Conservation (phyloP, 2,329 filamentous ascomycete species). For the Coniella lustricola region DNA sequence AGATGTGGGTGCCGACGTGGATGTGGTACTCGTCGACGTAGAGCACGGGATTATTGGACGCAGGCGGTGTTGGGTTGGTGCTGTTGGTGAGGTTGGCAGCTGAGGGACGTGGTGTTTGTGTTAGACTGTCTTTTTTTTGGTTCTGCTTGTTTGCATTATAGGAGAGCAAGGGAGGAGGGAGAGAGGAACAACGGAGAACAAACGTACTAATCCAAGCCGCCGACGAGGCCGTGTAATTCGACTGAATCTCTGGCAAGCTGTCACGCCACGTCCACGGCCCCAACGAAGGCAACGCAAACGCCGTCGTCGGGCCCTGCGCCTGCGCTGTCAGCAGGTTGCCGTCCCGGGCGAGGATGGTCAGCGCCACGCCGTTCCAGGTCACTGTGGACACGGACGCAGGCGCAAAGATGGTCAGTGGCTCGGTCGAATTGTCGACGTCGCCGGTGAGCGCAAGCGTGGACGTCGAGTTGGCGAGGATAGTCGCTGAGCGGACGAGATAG, state of each 20-base stretch:
- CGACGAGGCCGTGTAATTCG: slow-evolving; percentile 35
- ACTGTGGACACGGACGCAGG: slow-evolving; percentile 35
- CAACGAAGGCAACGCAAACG: slow-evolving; percentile 33
- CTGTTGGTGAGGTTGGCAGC: slow-evolving; percentile 43
- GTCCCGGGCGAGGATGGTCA: slow-evolving; percentile 21
- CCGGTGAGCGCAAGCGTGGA: slow-evolving; percentile 36
- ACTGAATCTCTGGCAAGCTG: slow-evolving; percentile 39
- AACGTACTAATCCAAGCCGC: slow-evolving; percentile 35
- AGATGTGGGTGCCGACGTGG: slow-evolving; percentile 47
- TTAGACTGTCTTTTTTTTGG: too few species aligned
- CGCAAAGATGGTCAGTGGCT: slow-evolving; percentile 39
- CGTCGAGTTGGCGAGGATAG: slow-evolving; percentile 23
- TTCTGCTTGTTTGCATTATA: too few species aligned
- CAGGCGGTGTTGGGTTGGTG: slow-evolving; percentile 38
- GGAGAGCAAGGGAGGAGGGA: too few species aligned
- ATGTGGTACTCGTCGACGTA: slow-evolving; percentile 52
- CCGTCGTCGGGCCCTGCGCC: slow-evolving; percentile 22
- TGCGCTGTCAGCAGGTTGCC: slow-evolving; percentile 24
- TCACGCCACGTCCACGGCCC: slow-evolving; percentile 40
- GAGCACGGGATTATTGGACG: slow-evolving; percentile 44
- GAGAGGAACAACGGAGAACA: neutral
- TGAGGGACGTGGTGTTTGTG: too few species aligned
- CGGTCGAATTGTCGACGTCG: slow-evolving; percentile 33
- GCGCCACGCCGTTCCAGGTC: slow-evolving; percentile 43
- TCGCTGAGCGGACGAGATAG: slow-evolving; percentile 42